Conservation (phyloP, 2,329 filamentous ascomycete genomes). For the Monosporascus sp. region DNA sequence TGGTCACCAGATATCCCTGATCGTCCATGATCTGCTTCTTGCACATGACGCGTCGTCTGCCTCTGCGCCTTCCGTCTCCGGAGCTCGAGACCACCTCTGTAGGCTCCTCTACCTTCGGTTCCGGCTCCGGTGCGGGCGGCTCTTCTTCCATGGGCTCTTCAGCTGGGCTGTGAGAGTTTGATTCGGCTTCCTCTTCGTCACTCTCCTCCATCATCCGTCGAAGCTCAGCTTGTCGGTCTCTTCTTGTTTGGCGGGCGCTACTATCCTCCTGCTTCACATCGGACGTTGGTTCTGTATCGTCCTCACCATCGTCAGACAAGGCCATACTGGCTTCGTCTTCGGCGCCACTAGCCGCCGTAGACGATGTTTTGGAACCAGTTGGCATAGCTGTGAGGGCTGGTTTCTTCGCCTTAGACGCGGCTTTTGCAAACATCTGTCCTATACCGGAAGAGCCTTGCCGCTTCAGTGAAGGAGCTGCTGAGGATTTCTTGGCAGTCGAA, state of each 20-base stretch:
- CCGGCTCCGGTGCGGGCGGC: conserved; percentile 13
- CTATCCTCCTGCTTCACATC: conserved; percentile 16
- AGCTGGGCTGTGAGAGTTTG: conserved; percentile 14
- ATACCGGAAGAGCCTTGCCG: conserved; percentile 34
- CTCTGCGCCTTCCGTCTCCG: conserved; percentile 22
- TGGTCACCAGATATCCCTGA: conserved; percentile 30
- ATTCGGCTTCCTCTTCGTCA: conserved; percentile 22
- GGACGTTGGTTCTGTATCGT: conserved; percentile 21
- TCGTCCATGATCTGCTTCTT: conserved; percentile 31
- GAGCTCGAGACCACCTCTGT: conserved; percentile 23
- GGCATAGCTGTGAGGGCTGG: conserved; percentile 10
- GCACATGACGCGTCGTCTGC: conserved; percentile 24
- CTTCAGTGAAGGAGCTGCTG: conserved; percentile 39
- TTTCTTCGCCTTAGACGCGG: conserved; percentile 27
- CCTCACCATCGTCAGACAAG: conserved; percentile 29
- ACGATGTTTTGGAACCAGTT: conserved; percentile 5
- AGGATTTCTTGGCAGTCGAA: conserved; percentile 35
- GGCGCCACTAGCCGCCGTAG: conserved; percentile 8
- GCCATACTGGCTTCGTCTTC: conserved; percentile 18
- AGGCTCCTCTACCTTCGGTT: conserved; percentile 19
- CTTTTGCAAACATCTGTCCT: conserved; percentile 29
- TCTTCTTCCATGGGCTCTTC: conserved; percentile 25
- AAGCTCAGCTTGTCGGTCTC: conserved; percentile 23
- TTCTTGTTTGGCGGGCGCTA: conserved; percentile 17
- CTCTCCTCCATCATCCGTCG: conserved; percentile 31